These are phyloP conservation scores for Moricandia arvensis DNA, from an alignment of 345 rosid genomes.

Conservation along the genomic window DNA sequence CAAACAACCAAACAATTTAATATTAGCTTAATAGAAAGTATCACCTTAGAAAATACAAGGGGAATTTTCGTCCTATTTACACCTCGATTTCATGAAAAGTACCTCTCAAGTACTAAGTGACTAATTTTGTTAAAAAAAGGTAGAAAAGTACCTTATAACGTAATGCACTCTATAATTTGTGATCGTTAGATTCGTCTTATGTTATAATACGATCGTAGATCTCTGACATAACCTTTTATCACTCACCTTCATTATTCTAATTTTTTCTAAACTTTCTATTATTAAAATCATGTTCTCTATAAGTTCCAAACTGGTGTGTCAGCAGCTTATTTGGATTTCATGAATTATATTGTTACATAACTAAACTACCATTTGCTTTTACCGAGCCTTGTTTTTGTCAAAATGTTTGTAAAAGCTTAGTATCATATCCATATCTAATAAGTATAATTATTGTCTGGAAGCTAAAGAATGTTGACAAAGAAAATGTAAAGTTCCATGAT, in stretches of 20 bases:
- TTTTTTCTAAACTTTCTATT: background rate
- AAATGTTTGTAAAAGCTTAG: background rate
- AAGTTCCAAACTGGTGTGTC: background rate
- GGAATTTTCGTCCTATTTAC: no score
- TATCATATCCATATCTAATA: background rate
- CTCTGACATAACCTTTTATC: slow-evolving; percentile 8
- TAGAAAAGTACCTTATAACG: no score
- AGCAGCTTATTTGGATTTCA: background rate
- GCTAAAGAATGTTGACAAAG: background rate
- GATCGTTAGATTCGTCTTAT: background rate
- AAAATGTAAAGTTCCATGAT: background rate
- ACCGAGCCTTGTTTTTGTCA: background rate
- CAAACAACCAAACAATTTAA: no score
- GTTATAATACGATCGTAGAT: slow-evolving; percentile 17
- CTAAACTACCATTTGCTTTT: slow-evolving; percentile 5
- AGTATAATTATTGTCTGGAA: background rate
- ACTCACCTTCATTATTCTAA: no score
- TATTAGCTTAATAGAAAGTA: no score
- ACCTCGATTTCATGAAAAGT: no score
- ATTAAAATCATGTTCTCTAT: background rate
- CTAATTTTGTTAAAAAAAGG: no score
- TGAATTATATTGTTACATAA: background rate
- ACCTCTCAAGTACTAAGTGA: no score
- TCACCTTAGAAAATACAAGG: no score
- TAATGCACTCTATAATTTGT: no score